Percentiles rank a stretch among this genome's conserved stretches.
These are phyloP conservation scores for Daedaleopsis nitida DNA, from an alignment of 768 basidiomycete genomes.

Conservation along the genomic window DNA sequence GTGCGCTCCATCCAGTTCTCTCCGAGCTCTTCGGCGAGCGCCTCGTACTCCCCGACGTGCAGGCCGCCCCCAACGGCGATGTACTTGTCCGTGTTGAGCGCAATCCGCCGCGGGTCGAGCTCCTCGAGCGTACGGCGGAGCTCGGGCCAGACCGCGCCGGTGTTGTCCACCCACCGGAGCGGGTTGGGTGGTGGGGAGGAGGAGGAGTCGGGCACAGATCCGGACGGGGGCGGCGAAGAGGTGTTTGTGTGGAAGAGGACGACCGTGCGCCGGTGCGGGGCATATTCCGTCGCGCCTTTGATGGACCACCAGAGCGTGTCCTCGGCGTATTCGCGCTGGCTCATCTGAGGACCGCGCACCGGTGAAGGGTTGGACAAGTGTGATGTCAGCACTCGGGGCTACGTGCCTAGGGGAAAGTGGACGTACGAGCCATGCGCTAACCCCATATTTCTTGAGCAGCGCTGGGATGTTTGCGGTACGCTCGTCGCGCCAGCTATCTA, in stretches of 20 bases:
- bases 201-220: no score
- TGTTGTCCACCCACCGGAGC: slow-evolving; percentile 51
- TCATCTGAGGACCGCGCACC: slow-evolving; percentile 34
- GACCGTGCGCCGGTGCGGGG: slow-evolving; percentile 49
- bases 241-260: slow-evolving; percentile 51
- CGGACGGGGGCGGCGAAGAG: slow-evolving; percentile 21
- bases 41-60: slow-evolving; percentile 48
- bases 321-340: slow-evolving; percentile 54
- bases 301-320: slow-evolving; percentile 56
- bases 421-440: slow-evolving; percentile 46
- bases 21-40: slow-evolving; percentile 41
- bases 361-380: background rate
- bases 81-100: slow-evolving; percentile 47
- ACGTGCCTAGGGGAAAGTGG: background rate
- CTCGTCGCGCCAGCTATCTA: slow-evolving; percentile 43
- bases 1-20: slow-evolving; percentile 42
- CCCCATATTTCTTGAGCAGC: slow-evolving; percentile 44
- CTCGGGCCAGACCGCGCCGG: slow-evolving; percentile 48
- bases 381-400: no score
- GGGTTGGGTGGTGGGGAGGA: slow-evolving; percentile 48
- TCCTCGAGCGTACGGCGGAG: slow-evolving; percentile 39
- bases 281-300: slow-evolving; percentile 50
- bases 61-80: slow-evolving; percentile 53
- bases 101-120: slow-evolving; percentile 44
- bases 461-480: slow-evolving; percentile 44